Conservation (phyloP, 2,329 filamentous ascomycete genomes). For the Ophiognomonia clavigignenti-juglandacearum region DNA sequence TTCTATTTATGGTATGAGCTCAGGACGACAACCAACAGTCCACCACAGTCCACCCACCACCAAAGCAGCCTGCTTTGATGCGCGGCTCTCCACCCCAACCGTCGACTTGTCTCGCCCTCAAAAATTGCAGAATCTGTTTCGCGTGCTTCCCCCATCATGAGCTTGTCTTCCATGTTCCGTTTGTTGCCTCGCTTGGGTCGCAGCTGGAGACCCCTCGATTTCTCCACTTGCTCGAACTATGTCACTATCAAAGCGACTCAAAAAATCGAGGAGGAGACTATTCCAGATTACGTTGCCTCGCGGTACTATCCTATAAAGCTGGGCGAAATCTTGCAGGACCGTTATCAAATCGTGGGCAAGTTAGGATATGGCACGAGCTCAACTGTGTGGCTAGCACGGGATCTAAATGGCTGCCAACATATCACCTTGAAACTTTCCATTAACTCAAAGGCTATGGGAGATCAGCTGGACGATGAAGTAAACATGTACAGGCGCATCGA, state of each 20-base stretch:
- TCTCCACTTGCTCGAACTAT: neutral
- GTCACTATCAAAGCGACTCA: slow-evolving; percentile 24
- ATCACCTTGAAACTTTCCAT: slow-evolving; percentile 31
- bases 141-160: neutral
- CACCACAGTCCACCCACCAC: no score
- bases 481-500: slow-evolving; percentile 37
- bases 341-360: slow-evolving; percentile 21
- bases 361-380: slow-evolving; percentile 20
- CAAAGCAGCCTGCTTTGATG: neutral
- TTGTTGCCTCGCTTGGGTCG: neutral
- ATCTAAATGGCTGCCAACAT: slow-evolving; percentile 24
- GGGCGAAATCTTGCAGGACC: slow-evolving; percentile 17
- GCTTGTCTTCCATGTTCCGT: neutral
- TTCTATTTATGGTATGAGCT: no score
- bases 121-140: neutral
- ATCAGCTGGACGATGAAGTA: slow-evolving; percentile 30
- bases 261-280: slow-evolving; percentile 19
- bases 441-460: slow-evolving; percentile 20
- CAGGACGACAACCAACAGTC: no score
- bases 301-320: slow-evolving; percentile 19
- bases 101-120: neutral
- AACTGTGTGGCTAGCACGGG: slow-evolving; percentile 21
- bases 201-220: neutral
- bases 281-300: slow-evolving; percentile 15
- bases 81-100: neutral